Percentiles rank a stretch among this genome's conserved stretches.
phyloP scores from a whole-genome alignment of 225 moss, liverwort and hornwort genomes.

The Anthoceros angustus region DNA sequence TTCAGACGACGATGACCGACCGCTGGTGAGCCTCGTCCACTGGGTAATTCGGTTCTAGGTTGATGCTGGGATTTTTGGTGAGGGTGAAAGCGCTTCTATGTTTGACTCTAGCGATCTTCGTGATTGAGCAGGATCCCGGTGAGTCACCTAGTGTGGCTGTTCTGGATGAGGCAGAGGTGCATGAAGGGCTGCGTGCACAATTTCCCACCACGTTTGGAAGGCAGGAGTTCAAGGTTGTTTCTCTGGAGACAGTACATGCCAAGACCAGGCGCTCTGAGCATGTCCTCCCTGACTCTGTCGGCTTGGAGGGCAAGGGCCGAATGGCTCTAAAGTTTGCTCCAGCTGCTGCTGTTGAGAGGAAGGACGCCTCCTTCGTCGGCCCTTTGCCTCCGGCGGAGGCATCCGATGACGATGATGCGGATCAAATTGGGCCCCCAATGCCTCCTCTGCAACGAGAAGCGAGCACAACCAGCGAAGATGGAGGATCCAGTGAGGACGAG shows the following conservation, averaged over 20 bases:
- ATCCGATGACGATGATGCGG: conserved; percentile 18
- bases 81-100: too few species aligned
- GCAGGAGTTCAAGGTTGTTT: conserved; percentile 43
- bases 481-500: conserved; percentile 38
- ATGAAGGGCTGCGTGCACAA: conserved; percentile 56
- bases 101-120: neutral
- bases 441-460: conserved; percentile 12
- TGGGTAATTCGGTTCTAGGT: too few species aligned
- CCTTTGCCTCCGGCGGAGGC: conserved; percentile 18
- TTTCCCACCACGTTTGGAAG: conserved; percentile 73
- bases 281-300: too few species aligned
- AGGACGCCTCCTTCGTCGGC: conserved; percentile 16
- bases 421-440: conserved; percentile 30
- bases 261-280: conserved; percentile 36
- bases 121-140: neutral
- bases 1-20: too few species aligned
- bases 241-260: conserved; percentile 49
- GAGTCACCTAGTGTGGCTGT: conserved; percentile 18
- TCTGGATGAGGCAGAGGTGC: conserved; percentile 65
- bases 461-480: conserved; percentile 20
- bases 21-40: too few species aligned
- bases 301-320: too few species aligned
- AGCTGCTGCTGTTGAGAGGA: neutral
- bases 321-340: neutral
- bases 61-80: too few species aligned